phyloP scores from a whole-genome alignment of 2,329 filamentous ascomycete species.

The Blumeriella jaapii region DNA sequence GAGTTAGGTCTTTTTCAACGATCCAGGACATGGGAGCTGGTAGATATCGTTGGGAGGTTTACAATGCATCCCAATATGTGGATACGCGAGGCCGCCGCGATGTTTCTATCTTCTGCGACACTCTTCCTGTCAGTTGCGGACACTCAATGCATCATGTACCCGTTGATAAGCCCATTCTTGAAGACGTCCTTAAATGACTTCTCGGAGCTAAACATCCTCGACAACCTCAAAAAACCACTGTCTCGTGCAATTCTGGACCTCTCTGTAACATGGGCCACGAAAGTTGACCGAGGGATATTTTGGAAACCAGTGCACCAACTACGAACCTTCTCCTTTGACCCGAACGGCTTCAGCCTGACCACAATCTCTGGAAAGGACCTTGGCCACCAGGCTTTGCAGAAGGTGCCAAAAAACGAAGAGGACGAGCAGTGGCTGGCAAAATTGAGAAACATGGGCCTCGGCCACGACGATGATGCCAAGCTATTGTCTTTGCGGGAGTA shows the following conservation, averaged over 20 bases:
- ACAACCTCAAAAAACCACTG: constrained; percentile 72
- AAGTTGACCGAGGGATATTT: constrained; percentile 71
- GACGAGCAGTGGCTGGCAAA: constrained; percentile 89
- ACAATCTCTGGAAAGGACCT: constrained; percentile 45
- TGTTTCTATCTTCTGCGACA: constrained; percentile 70
- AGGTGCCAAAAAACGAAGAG: constrained; percentile 69
- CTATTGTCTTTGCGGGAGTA: constrained; percentile 78
- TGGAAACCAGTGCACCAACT: constrained; percentile 70
- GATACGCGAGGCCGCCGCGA: constrained; percentile 81
- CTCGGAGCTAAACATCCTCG: constrained; percentile 62
- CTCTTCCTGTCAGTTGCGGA: constrained; percentile 70
- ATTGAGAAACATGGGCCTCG: constrained; percentile 73
- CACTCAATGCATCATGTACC: constrained; percentile 69
- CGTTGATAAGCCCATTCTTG: constrained; percentile 70
- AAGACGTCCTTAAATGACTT: constrained; percentile 62
- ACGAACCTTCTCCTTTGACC: constrained; percentile 55
- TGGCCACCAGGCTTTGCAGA: constrained; percentile 45
- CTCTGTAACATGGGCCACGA: constrained; percentile 73
- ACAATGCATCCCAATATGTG: constrained; percentile 90
- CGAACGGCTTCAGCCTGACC: constrained; percentile 37
- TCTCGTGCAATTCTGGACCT: constrained; percentile 74
- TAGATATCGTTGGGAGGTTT: constrained; percentile 73
- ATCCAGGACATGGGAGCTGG: constrained; percentile 74
- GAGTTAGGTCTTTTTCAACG: constrained; percentile 79
- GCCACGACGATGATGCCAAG: constrained; percentile 77